phyloP scores from a whole-genome alignment of 768 basidiomycete species.

The Termitomyces sp. region DNA sequence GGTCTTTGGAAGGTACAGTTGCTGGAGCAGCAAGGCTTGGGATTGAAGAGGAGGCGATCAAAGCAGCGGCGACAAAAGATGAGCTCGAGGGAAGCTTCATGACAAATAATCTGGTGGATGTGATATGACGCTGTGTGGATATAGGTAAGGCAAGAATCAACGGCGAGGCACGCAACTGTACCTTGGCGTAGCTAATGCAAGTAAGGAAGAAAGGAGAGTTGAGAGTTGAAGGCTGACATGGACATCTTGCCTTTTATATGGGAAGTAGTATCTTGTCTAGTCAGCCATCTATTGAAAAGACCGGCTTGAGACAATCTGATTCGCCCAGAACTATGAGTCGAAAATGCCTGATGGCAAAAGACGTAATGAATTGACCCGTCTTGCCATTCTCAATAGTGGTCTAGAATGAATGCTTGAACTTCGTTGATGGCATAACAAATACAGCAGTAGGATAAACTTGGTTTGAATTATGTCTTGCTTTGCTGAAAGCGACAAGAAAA shows the following conservation, averaged over 20 bases:
- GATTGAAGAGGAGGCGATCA: conserved; percentile 50
- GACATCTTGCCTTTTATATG: conserved; percentile 3
- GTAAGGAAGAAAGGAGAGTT: conserved; percentile 12
- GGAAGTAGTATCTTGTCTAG: neutral
- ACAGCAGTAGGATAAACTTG: neutral
- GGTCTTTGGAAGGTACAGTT: conserved; percentile 23
- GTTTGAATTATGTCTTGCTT: neutral
- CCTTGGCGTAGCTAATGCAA: neutral
- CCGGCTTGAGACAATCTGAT: neutral
- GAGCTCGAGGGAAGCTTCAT: conserved; percentile 49
- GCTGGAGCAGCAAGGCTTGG: conserved; percentile 42
- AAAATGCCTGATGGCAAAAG: neutral
- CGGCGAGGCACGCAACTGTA: neutral
- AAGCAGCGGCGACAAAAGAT: conserved; percentile 43
- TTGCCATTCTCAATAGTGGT: neutral
- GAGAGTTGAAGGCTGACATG: conserved; percentile 2
- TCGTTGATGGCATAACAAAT: neutral
- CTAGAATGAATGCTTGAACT: neutral
- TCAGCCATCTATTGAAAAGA: neutral
- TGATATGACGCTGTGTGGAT: neutral
- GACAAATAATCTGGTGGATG: conserved; percentile 11
- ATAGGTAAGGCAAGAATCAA: neutral
- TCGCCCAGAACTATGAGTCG: too few species aligned
- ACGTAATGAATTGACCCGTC: neutral
- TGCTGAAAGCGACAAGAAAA: neutral